Base-by-base conservation (phyloP, 305 asterid genomes). In the Fraxinus angustifolia region DNA sequence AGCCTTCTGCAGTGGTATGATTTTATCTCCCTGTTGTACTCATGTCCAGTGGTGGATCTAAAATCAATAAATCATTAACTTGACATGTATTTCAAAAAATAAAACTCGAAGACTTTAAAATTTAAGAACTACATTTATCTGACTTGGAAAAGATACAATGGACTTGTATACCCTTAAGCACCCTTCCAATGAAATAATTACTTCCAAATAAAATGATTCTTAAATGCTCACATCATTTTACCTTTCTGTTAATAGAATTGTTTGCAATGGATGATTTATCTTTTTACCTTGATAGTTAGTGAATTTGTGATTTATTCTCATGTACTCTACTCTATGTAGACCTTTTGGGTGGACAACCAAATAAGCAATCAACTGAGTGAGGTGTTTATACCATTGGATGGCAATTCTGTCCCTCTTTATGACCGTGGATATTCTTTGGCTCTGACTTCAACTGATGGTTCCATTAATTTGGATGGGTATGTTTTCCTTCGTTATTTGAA, bases 391-490 rank as follows among this genome's bases (percentile, higher is more conserved):
- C 89, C 90, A 80, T 83, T 91, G 91, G 99, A 95, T 88, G 92
- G 87, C 84, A 86, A 86, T 79, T 88, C 90, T 33, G 91, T 93
- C 82, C 99, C 99, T 83, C 90, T 91, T 60, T 96, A 96, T 86
- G 97, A 96, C 84, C 98, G 99, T 83, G 95, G 93, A 78, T 96
- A 80, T 88, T 91, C 98, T 76, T 90, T 88, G 85, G 99, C 95
- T 83, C 88, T 93, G 93, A 85, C 94, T 75, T 91, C 93, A 14
- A 76, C 82, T 17, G 96, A 91, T 79, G 94, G 88, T 84, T 84
- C 97, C 81, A 86, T 85, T 88, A 88, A 88, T 78, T 80, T 82
- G 88, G 93, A 92, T 81, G 90, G 92, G 98, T 92, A 90, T 80
- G 87, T 70, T 83, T 42, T 35, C 79, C 80, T 68, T 16, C 11